A percentile compares a stretch with the other conserved stretches of the same genome.
phyloP scores from a whole-genome alignment of 805 yeast genomes.

The Ogataea chonburiensis region DNA sequence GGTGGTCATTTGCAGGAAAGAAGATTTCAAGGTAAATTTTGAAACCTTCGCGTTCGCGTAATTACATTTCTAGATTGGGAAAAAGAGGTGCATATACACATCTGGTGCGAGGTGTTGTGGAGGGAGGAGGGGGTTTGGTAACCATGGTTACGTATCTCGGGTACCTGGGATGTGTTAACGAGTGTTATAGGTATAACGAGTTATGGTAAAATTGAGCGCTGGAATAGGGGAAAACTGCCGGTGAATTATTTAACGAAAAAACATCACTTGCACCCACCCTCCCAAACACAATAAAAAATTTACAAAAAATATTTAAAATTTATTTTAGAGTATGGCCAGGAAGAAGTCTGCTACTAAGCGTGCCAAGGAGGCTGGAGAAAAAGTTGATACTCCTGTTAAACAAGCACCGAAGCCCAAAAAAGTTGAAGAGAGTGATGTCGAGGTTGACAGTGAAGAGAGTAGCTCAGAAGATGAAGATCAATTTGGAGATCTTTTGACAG shows the following conservation, averaged over 20 bases:
- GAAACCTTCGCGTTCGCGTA: slow-evolving; percentile 15
- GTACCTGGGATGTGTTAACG: background rate
- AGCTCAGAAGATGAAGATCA: slow-evolving; percentile 82
- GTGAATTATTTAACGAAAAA: too few species aligned
- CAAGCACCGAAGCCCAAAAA: slow-evolving; percentile 27
- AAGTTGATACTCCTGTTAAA: background rate
- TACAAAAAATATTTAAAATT: slow-evolving; percentile 3
- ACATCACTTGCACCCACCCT: too few species aligned
- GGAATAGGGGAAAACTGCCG: too few species aligned
- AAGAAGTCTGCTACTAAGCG: slow-evolving; percentile 81
- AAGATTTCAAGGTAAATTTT: slow-evolving; percentile 3
- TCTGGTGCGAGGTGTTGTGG: slow-evolving; percentile 1
- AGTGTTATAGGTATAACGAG: too few species aligned
- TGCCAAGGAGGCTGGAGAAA: slow-evolving; percentile 37
- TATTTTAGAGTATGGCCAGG: slow-evolving; percentile 59
- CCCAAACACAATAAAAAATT: slow-evolving; percentile 14
- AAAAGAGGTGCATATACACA: slow-evolving; percentile 8
- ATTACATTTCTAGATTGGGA: slow-evolving; percentile 11
- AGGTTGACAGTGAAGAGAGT: slow-evolving; percentile 30
- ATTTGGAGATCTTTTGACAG: slow-evolving; percentile 82
- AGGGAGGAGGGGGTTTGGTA: background rate
- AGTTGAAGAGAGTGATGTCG: slow-evolving; percentile 20
- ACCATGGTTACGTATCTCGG: background rate
- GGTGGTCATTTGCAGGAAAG: slow-evolving; percentile 21
- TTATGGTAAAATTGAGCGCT: too few species aligned